phyloP scores from a whole-genome alignment of 805 yeast genomes.

The Teunomyces kruisii region DNA sequence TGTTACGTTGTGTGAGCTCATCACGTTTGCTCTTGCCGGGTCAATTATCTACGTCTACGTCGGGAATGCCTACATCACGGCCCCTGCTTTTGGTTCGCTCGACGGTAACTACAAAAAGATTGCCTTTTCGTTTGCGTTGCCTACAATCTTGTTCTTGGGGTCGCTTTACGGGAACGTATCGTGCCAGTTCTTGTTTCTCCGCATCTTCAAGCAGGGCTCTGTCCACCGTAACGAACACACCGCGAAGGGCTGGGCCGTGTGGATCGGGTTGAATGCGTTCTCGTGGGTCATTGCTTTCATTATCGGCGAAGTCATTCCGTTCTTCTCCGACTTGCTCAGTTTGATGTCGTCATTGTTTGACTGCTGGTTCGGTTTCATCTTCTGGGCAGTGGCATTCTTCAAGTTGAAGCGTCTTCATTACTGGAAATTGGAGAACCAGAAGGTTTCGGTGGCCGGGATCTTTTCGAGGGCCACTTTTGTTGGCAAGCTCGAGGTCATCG shows the following conservation, averaged over 20 bases:
- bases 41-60: slow-evolving; percentile 57
- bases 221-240: slow-evolving; percentile 50
- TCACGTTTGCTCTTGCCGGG: slow-evolving; percentile 56
- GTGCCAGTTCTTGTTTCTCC: slow-evolving; percentile 50
- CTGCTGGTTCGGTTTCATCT: slow-evolving; percentile 65
- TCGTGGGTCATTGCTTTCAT: slow-evolving; percentile 56
- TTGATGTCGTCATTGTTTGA: slow-evolving; percentile 62
- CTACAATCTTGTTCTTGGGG: slow-evolving; percentile 58
- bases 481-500: slow-evolving; percentile 37
- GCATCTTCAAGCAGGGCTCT: slow-evolving; percentile 43
- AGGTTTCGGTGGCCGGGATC: slow-evolving; percentile 23
- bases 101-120: slow-evolving; percentile 47
- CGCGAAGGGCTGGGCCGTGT: slow-evolving; percentile 49
- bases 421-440: slow-evolving; percentile 15
- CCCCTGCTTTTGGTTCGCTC: slow-evolving; percentile 61
- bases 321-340: slow-evolving; percentile 56
- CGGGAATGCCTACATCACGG: slow-evolving; percentile 52
- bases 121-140: slow-evolving; percentile 61
- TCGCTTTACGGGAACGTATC: slow-evolving; percentile 55
- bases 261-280: slow-evolving; percentile 44
- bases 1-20: slow-evolving; percentile 51
- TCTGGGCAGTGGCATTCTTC: slow-evolving; percentile 61
- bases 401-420: slow-evolving; percentile 34
- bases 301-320: slow-evolving; percentile 66
- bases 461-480: slow-evolving; percentile 23